These are phyloP conservation scores for Nevesoporus exiguus DNA, from an alignment of 768 basidiomycete genomes.

Conservation along the genomic window DNA sequence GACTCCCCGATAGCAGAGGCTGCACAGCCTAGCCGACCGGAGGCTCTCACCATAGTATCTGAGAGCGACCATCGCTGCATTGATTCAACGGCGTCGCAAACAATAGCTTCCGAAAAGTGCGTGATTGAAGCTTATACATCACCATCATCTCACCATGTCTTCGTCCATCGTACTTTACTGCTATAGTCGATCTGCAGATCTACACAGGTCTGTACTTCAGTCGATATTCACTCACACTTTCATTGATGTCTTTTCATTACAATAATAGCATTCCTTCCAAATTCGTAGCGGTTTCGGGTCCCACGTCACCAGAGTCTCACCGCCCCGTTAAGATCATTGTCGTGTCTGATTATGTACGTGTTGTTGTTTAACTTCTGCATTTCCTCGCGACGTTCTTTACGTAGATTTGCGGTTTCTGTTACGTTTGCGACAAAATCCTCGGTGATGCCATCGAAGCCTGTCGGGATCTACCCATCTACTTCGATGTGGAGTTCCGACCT, in stretches of 20 bases:
- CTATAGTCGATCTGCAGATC: conserved; percentile 6
- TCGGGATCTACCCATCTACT: conserved; percentile 26
- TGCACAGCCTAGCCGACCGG: background rate
- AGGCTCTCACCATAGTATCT: conserved; percentile 23
- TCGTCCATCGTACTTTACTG: background rate
- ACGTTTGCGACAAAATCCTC: conserved; percentile 34
- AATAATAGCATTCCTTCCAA: conserved; percentile 20
- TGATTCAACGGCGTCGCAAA: background rate
- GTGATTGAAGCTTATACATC: background rate
- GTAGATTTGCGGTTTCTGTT: conserved; percentile 37
- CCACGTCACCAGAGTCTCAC: conserved; percentile 7
- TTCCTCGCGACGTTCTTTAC: background rate
- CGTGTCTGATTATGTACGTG: conserved; percentile 31
- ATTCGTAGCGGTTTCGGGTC: background rate
- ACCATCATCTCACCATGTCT: background rate
- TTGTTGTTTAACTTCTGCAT: background rate
- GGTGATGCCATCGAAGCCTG: conserved; percentile 33
- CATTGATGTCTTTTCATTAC: background rate
- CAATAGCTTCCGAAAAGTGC: conserved; percentile 5
- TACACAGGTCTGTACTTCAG: conserved; percentile 17
- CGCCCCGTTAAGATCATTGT: conserved; percentile 32
- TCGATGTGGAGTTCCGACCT: conserved; percentile 33
- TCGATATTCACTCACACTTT: background rate
- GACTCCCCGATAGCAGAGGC: background rate
- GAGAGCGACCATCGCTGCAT: conserved; percentile 22